Percentiles rank a stretch among this genome's conserved stretches.
Conservation (phyloP, 2,329 filamentous ascomycete genomes). For the Hymenoscyphus salicellus region DNA sequence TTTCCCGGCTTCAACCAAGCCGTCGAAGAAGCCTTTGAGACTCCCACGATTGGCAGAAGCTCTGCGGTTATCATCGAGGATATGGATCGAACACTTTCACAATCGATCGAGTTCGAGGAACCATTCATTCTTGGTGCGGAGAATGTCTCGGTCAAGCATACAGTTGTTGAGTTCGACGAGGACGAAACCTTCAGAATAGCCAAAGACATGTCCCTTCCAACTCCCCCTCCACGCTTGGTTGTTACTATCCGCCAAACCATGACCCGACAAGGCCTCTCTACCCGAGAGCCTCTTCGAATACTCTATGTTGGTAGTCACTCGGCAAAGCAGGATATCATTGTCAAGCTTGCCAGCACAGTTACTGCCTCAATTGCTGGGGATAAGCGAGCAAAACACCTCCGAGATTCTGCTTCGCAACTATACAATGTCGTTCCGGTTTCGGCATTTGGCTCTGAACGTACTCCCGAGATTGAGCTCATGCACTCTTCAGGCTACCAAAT, state of each 20-base stretch:
- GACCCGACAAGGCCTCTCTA: slow-evolving; percentile 45
- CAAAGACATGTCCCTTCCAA: slow-evolving; percentile 34
- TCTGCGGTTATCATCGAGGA: slow-evolving; percentile 31
- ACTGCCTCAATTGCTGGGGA: slow-evolving; percentile 40
- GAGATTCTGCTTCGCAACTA: slow-evolving; percentile 41
- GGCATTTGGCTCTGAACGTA: slow-evolving; percentile 45
- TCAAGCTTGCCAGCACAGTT: slow-evolving; percentile 49
- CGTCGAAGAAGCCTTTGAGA: slow-evolving; percentile 31
- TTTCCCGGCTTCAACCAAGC: slow-evolving; percentile 28
- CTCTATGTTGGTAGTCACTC: slow-evolving; percentile 48
- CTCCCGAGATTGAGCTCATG: slow-evolving; percentile 51
- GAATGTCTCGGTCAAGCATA: slow-evolving; percentile 47
- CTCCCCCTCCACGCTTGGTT: slow-evolving; percentile 39
- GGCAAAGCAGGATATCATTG: slow-evolving; percentile 42
- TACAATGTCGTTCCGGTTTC: slow-evolving; percentile 53
- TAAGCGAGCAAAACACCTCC: slow-evolving; percentile 33
- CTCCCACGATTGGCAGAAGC: slow-evolving; percentile 34
- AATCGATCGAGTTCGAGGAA: slow-evolving; percentile 48
- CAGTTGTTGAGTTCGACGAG: slow-evolving; percentile 43
- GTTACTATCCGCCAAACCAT: slow-evolving; percentile 49
- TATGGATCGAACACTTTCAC: slow-evolving; percentile 29
- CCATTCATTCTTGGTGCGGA: slow-evolving; percentile 38
- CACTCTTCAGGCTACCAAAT: slow-evolving; percentile 51
- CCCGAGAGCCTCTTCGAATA: slow-evolving; percentile 46
- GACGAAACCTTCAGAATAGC: slow-evolving; percentile 40